Conservation (phyloP, 306 rosid genomes). For the Astragalus membranaceus region DNA sequence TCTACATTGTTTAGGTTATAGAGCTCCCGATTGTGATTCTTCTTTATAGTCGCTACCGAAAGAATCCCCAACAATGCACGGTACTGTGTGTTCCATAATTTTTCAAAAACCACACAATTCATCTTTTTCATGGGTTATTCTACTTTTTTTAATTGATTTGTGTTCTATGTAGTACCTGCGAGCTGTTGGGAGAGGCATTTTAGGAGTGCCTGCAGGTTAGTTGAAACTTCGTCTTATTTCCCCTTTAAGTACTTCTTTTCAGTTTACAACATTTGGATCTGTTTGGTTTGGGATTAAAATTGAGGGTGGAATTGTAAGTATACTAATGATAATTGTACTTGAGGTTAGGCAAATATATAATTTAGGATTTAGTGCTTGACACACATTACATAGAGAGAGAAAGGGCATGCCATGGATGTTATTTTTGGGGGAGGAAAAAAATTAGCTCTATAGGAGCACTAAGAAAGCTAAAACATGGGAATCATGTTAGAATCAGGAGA, state of each 20-base stretch:
- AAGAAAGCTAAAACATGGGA: no score
- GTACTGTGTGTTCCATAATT: no score
- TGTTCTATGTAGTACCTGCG: slow-evolving; percentile 49
- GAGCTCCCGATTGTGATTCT: slow-evolving; percentile 33
- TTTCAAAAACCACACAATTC: no score
- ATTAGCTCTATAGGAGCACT: no score
- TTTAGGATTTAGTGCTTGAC: no score
- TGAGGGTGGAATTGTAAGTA: neutral
- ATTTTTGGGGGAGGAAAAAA: no score
- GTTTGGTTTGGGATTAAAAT: neutral
- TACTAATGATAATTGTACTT: no score
- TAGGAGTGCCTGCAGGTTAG: slow-evolving; percentile 78
- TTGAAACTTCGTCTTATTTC: neutral
- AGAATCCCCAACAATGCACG: slow-evolving; percentile 15
- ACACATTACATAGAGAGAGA: no score
- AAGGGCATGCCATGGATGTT: no score
- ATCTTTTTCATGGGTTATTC: neutral
- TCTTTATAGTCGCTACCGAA: slow-evolving; percentile 31
- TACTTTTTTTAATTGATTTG: neutral
- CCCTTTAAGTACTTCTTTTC: neutral
- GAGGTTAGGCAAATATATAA: no score
- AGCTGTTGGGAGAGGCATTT: slow-evolving; percentile 71
- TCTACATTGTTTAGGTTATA: slow-evolving; percentile 16
- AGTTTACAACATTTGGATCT: neutral
- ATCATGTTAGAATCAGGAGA: no score